phyloP scores from a whole-genome alignment of 129 eudicot species.

The Pittosporum tobira region DNA sequence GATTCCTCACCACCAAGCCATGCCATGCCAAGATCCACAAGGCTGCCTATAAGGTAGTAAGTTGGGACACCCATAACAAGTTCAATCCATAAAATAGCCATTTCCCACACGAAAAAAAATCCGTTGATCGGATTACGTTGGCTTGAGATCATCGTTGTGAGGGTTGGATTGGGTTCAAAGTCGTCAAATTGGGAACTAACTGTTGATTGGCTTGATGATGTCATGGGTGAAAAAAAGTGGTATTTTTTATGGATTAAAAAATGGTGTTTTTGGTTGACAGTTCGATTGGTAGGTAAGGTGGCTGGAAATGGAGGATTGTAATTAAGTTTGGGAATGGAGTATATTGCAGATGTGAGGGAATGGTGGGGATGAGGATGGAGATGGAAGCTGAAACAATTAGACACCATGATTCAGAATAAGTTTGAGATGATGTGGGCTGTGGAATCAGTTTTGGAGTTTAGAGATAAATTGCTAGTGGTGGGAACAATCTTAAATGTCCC shows the following conservation, averaged over 20 bases:
- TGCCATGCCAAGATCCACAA: slow-evolving; percentile 90
- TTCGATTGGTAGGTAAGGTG: too few species aligned
- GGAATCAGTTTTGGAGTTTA: slow-evolving; percentile 22
- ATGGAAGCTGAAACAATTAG: slow-evolving; percentile 39
- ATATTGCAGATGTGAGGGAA: too few species aligned
- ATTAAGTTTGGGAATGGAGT: too few species aligned
- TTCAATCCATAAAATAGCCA: slow-evolving; percentile 77
- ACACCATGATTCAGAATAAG: slow-evolving; percentile 30
- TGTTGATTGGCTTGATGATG: slow-evolving; percentile 29
- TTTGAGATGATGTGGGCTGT: slow-evolving; percentile 5
- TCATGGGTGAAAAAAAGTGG: slow-evolving; percentile 27
- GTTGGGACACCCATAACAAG: slow-evolving; percentile 81
- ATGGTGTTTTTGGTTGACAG: too few species aligned
- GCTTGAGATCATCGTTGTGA: slow-evolving; percentile 60
- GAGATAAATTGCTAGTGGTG: slow-evolving; percentile 32
- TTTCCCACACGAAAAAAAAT: slow-evolving; percentile 60
- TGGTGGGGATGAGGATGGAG: too few species aligned
- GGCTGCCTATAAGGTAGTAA: slow-evolving; percentile 78
- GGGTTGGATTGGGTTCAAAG: slow-evolving; percentile 50
- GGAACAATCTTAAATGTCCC: slow-evolving; percentile 14
- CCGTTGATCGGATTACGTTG: slow-evolving; percentile 38
- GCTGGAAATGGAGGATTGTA: too few species aligned
- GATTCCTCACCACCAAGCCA: slow-evolving; percentile 92
- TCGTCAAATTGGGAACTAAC: too few species aligned
- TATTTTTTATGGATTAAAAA: slow-evolving; percentile 13